phyloP scores from a whole-genome alignment of 805 yeast genomes.

The Lipomyces lipofer region DNA sequence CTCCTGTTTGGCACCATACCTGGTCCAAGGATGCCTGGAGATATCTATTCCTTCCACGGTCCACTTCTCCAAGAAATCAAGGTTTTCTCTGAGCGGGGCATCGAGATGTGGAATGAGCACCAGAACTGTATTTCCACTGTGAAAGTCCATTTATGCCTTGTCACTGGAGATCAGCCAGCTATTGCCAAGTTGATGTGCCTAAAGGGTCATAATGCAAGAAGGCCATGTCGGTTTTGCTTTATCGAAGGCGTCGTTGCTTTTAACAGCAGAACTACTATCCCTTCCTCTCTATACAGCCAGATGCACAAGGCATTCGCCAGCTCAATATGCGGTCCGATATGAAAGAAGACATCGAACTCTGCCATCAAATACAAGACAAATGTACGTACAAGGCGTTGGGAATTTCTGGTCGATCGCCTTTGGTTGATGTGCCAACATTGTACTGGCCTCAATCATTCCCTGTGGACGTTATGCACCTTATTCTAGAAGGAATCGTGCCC shows the following conservation, averaged over 20 bases:
- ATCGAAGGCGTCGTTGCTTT: neutral
- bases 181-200: neutral
- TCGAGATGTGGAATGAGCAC: neutral
- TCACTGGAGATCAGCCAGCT: neutral
- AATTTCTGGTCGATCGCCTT: neutral
- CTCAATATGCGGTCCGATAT: neutral
- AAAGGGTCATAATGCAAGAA: neutral
- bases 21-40: neutral
- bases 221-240: neutral
- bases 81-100: neutral
- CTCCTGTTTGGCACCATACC: neutral
- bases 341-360: neutral
- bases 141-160: too few relatives aligned
- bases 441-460: neutral
- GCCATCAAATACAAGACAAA: neutral
- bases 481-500: neutral
- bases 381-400: neutral
- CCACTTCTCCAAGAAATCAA: neutral
- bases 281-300: neutral
- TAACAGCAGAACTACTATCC: neutral
- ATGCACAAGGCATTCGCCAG: neutral
- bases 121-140: neutral
- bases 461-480: neutral
- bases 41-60: neutral
- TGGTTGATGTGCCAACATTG: neutral